Evolutionary conservation across 2,329 filamentous ascomycete species (phyloP).

Genomic region (Tolypocladium album): DNA sequence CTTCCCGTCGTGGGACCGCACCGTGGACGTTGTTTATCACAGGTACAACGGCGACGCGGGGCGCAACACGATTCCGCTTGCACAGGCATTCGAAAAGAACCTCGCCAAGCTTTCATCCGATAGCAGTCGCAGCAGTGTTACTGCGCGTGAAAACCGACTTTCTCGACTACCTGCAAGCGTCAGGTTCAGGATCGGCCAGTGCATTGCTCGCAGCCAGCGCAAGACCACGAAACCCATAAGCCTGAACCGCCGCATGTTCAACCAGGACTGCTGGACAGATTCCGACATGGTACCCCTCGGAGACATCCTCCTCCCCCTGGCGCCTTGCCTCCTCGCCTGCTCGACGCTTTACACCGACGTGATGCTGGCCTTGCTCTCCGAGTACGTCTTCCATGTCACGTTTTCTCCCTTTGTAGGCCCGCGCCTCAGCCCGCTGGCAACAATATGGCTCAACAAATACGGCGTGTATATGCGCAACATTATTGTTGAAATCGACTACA

Average conservation of each 20-base stretch:
- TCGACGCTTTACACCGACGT: conserved; percentile 26
- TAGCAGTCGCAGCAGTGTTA: conserved; percentile 3
- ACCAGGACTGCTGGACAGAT: conserved; percentile 21
- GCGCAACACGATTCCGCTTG: background rate
- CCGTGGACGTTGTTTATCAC: conserved; percentile 25
- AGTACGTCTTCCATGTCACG: conserved; percentile 25
- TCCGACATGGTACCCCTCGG: conserved; percentile 20
- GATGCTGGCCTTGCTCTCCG: conserved; percentile 22
- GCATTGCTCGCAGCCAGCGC: conserved; percentile 9
- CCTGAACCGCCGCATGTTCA: conserved; percentile 16
- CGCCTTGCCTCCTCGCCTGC: conserved; percentile 12
- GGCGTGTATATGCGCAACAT: conserved; percentile 23
- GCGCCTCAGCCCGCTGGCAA: conserved; percentile 21
- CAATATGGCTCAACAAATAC: conserved; percentile 22
- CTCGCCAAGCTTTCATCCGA: conserved; percentile 13
- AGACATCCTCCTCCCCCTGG: conserved; percentile 8
- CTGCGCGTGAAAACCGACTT: conserved; percentile 4
- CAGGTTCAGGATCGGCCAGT: conserved; percentile 15
- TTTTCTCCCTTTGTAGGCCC: conserved; percentile 25
- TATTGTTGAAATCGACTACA: conserved; percentile 29
- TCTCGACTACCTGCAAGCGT: conserved; percentile 14
- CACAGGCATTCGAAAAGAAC: conserved; percentile 7
- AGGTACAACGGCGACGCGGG: conserved; percentile 4
- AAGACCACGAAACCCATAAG: conserved; percentile 12
- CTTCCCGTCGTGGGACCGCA: conserved; percentile 23